These are phyloP conservation scores for Dactylellina cionopaga DNA, from an alignment of 2,329 filamentous ascomycete genomes.

Conservation along the genomic window DNA sequence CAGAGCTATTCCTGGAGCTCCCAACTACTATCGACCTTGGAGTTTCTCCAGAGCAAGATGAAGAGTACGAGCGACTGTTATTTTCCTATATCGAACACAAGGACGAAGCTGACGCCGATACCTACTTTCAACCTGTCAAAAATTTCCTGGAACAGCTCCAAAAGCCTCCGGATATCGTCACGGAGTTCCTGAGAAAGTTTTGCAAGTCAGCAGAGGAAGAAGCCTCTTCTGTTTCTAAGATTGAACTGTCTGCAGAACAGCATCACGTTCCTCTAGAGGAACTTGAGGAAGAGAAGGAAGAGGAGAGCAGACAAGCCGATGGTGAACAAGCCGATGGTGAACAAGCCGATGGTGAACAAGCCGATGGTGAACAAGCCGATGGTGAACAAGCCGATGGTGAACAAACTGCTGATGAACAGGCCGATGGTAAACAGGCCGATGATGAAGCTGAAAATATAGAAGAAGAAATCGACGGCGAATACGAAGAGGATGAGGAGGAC, in stretches of 20 bases:
- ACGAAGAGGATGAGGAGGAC: too few relatives aligned
- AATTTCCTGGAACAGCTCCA: background rate
- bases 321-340: too few relatives aligned
- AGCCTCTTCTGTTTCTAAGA: background rate
- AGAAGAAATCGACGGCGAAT: too few relatives aligned
- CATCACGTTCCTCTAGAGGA: background rate
- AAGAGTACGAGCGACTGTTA: conserved; percentile 51
- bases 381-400: too few relatives aligned
- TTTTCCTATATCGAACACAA: conserved; percentile 7
- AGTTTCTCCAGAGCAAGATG: conserved; percentile 57
- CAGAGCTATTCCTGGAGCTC: conserved; percentile 8
- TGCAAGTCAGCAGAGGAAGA: background rate
- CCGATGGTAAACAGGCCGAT: background rate
- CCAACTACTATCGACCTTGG: conserved; percentile 56
- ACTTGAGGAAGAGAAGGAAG: too few relatives aligned
- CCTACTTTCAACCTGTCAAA: background rate
- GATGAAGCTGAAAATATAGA: background rate
- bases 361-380: too few relatives aligned
- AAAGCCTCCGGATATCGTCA: conserved; percentile 1
- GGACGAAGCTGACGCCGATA: background rate
- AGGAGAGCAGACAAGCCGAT: too few relatives aligned
- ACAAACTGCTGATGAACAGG: too few relatives aligned
- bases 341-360: too few relatives aligned
- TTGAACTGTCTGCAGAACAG: background rate
- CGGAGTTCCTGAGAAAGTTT: background rate